Evolutionary conservation across 352 stramenopile species (phyloP), one percentile per base, ranked within the genome.

Genomic region (Phytophthora idaei): DNA sequence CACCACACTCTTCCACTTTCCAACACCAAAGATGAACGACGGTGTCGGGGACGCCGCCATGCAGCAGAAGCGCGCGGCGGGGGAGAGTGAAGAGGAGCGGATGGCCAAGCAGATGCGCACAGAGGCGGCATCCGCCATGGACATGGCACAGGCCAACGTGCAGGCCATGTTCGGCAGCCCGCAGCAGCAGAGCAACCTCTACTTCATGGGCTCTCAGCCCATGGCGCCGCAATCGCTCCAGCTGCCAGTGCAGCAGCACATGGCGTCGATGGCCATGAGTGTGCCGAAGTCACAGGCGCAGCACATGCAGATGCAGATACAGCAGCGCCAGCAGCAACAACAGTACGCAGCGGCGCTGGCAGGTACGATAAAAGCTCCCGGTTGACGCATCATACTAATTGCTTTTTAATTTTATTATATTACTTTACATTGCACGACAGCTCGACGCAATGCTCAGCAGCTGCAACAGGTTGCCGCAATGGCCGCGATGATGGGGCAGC

Each of bases 311-410:
- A 73, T 76, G 47, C 71, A 82, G 46, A 57, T 81, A 25, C 73
- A 80, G 64, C 72, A 78, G 27, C 61, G 74, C 34, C 66, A 77
- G 44, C 69, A 80, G 39, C 69, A 76, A 27, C 68, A 73, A 41
- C 62, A 76, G 36, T 80, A 73, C 47, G 71, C 74, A 21, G 64
- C 56, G 31, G 49, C 68, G 3, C 73, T 85, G 64, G 61, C 70
- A 52, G 72, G 71, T 69, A 29, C 48, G 50, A 25, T 6, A 37
- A 34, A 6, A 41, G 25, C 29, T 36, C 10, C 28, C 14, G n/a
- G 17, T 27, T 39, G 39, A 42, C 39, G 8, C 32, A 21, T 12
- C 15, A 21, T 2, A 39, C 14, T 60, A 61, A 27, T 59, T 17
- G n/a, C 4, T 39, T 11, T 17, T 34, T 31, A 29, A 4, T 50